phyloP scores from a whole-genome alignment of 257 asterid genomes.

The Penstemon barbatus region DNA sequence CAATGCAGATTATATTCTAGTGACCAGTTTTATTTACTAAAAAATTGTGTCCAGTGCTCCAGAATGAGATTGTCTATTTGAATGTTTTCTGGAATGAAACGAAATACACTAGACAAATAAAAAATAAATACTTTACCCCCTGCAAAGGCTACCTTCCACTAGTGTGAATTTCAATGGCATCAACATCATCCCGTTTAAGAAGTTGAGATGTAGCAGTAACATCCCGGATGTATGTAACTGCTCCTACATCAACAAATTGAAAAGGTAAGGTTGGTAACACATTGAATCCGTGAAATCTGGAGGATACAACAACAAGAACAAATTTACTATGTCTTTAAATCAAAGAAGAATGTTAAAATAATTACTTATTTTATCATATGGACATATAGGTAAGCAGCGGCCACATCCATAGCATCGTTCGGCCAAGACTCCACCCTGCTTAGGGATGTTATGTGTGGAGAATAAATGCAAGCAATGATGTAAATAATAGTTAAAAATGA shows the following conservation, averaged over 20 bases:
- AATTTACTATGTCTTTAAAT: neutral
- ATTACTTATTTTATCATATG: constrained; percentile 78
- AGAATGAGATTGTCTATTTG: neutral
- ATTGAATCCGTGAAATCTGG: neutral
- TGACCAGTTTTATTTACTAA: neutral
- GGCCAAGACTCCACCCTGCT: constrained; percentile 72
- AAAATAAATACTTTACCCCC: neutral
- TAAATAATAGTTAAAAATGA: constrained; percentile 10
- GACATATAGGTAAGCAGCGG: constrained; percentile 92
- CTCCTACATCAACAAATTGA: constrained; percentile 44
- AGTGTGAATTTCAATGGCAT: constrained; percentile 92
- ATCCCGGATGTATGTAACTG: constrained; percentile 65
- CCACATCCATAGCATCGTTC: constrained; percentile 98
- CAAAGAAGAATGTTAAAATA: neutral
- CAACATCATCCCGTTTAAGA: constrained; percentile 58
- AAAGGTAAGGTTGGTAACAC: neutral
- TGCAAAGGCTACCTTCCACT: constrained; percentile 65
- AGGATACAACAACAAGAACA: constrained; percentile 16
- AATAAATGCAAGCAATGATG: neutral
- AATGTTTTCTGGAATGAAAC: neutral
- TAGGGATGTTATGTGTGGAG: constrained; percentile 8
- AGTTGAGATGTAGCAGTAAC: constrained; percentile 72
- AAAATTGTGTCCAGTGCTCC: neutral
- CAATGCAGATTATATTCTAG: neutral
- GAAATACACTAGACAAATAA: neutral